These are phyloP conservation scores for Suhomyces prunicola DNA, from an alignment of 805 yeast genomes.

Conservation along the genomic window DNA sequence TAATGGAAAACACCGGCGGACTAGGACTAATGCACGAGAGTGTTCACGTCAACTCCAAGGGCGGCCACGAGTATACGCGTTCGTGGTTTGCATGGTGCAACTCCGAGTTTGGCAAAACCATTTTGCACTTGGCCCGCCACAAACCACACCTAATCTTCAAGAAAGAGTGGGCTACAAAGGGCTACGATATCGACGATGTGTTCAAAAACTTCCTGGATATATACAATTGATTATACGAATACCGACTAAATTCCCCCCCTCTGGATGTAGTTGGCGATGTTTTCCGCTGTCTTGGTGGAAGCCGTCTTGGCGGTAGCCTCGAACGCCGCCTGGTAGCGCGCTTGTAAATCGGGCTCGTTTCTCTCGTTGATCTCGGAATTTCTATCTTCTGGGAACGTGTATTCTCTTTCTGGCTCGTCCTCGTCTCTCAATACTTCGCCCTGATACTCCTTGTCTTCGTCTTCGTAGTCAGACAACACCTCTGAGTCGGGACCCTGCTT, in stretches of 20 bases:
- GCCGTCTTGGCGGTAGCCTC: conserved; percentile 60
- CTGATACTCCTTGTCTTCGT: conserved; percentile 46
- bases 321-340: conserved; percentile 70
- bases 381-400: conserved; percentile 69
- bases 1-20: conserved; percentile 64
- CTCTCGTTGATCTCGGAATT: conserved; percentile 52
- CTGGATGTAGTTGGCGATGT: conserved; percentile 64
- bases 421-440: conserved; percentile 47
- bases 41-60: conserved; percentile 56
- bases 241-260: conserved; percentile 9
- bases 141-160: conserved; percentile 72
- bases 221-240: not conserved
- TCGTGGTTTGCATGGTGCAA: conserved; percentile 96
- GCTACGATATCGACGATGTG: conserved; percentile 31
- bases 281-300: conserved; percentile 66
- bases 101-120: conserved; percentile 84
- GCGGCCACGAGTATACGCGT: conserved; percentile 57
- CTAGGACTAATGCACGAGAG: conserved; percentile 85
- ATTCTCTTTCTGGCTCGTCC: conserved; percentile 54
- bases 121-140: conserved; percentile 67
- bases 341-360: conserved; percentile 54
- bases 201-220: not conserved
- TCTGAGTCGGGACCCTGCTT: conserved; percentile 34
- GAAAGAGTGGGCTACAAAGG: conserved; percentile 26
- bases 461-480: conserved; percentile 48